These are phyloP conservation scores for Letharia lupina DNA, from an alignment of 495 filamentous ascomycete genomes.

Conservation along the genomic window DNA sequence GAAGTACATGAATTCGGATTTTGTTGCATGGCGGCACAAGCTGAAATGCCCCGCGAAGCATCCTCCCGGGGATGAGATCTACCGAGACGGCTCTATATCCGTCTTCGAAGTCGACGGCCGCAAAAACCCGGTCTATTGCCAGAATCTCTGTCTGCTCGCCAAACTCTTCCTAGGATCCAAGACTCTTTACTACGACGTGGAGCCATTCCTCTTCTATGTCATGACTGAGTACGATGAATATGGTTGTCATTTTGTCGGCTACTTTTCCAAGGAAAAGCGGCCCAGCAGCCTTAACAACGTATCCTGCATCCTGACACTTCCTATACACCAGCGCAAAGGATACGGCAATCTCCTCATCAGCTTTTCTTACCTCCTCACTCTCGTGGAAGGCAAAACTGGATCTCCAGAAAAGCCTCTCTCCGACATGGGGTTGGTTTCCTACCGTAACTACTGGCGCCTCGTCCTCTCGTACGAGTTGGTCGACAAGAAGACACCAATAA, in stretches of 20 bases:
- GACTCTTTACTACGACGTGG: constrained; percentile 96
- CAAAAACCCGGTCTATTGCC: constrained; percentile 95
- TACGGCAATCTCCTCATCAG: constrained; percentile 96
- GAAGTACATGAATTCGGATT: constrained; percentile 99
- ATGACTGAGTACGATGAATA: constrained; percentile 92
- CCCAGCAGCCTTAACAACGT: constrained; percentile 92
- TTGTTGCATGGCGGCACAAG: constrained; percentile 95
- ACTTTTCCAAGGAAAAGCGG: constrained; percentile 99
- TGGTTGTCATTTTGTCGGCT: constrained; percentile 95
- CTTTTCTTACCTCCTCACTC: constrained; percentile 92
- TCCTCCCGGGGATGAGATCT: constrained; percentile 95
- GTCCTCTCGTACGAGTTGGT: constrained; percentile 74
- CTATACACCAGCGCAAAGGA: constrained; percentile 93
- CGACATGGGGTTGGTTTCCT: constrained; percentile 94
- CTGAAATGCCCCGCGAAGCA: constrained; percentile 95
- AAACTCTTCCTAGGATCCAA: constrained; percentile 97
- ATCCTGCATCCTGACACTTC: constrained; percentile 90
- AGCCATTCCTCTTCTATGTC: constrained; percentile 96
- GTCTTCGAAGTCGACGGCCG: constrained; percentile 96
- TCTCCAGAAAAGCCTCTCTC: constrained; percentile 97
- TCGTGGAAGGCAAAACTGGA: constrained; percentile 87
- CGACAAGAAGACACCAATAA: constrained; percentile 55
- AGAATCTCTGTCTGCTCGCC: constrained; percentile 90
- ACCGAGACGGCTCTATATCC: constrained; percentile 85
- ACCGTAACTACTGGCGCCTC: constrained; percentile 92